Evolutionary conservation across 305 asterid species (phyloP), one percentile per base, ranked within the genome.

Genomic region (Ajuga reptans): DNA sequence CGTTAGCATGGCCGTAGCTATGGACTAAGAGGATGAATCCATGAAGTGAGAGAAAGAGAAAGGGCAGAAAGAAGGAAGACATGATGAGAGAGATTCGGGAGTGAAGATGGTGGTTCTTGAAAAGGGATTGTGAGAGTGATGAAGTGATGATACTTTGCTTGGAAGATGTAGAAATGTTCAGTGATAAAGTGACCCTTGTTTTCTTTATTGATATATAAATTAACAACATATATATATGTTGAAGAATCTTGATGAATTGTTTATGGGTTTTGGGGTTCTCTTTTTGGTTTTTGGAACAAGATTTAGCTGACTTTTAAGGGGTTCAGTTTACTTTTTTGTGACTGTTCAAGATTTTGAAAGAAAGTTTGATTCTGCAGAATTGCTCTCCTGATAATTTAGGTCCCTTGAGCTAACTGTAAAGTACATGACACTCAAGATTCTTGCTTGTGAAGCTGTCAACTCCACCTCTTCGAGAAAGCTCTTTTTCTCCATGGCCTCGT

Each of bases 131-230:
- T 8, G 36, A 33, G 67, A n/a, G 55, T 9, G 34, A 15, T 29
- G 53, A 47, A 5, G 53, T 58, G 8, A 24, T 73, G 83, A 90
- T 90, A 79, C 97, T 81, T 90, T 86, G 91, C 97, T 86, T 90
- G 82, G 75, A 67, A 54, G 75, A 42, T 46, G 79, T 64, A 63
- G 15, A 57, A 71, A 52, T 69, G 69, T 52, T 45, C 46, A 49
- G 10, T 29, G 34, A 33, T 68, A 41, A 64, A 49, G 49, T 43
- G 31, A 2, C 34, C 29, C 24, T 74, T 74, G 27, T 21, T 1
- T 21, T 21, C 27, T 21, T 21, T 21, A 21, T 21, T 21, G 27
- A 21, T 21, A 21, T 21, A 21, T 21, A 21, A 21, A 21, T 21
- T 21, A 21, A 0, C 27, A 21, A 21, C n/a, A n/a, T 21, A 21